phyloP scores from a whole-genome alignment of 257 asterid species.

The Solanum sejunctum region DNA sequence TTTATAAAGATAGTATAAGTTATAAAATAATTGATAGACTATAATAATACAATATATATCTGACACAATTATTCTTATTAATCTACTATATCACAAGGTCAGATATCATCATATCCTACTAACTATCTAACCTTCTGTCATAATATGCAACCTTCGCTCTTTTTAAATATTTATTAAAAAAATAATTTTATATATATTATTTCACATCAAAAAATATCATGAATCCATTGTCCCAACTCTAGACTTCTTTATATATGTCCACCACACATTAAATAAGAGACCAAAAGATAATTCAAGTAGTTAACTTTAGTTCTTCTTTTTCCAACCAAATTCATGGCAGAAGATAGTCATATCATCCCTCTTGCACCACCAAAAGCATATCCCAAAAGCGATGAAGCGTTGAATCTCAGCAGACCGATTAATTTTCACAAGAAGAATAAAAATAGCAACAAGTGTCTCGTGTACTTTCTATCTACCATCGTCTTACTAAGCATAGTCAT shows the following conservation, averaged over 20 bases:
- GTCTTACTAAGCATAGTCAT: slow-evolving; percentile 27
- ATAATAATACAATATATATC: no score
- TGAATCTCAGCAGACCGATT: neutral
- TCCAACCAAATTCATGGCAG: neutral
- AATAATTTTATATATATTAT: no score
- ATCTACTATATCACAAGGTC: no score
- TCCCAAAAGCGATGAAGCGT: neutral
- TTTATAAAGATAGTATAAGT: no score
- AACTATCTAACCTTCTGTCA: no score
- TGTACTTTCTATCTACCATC: slow-evolving; percentile 15
- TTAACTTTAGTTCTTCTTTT: neutral
- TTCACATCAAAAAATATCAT: neutral
- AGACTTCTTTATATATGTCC: neutral
- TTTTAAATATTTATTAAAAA: no score
- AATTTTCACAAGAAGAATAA: neutral
- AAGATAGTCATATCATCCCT: slow-evolving; percentile 8
- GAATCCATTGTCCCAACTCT: neutral
- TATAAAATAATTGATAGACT: no score
- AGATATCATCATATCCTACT: no score
- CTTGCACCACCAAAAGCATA: slow-evolving; percentile 11
- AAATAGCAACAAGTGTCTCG: slow-evolving; percentile 29
- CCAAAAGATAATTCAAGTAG: neutral
- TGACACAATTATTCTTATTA: no score
- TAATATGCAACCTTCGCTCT: no score
- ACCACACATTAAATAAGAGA: neutral